Evolutionary conservation across 2,329 filamentous ascomycete genomes (phyloP).

Genomic region (Sporothrix dimorphospora): DNA sequence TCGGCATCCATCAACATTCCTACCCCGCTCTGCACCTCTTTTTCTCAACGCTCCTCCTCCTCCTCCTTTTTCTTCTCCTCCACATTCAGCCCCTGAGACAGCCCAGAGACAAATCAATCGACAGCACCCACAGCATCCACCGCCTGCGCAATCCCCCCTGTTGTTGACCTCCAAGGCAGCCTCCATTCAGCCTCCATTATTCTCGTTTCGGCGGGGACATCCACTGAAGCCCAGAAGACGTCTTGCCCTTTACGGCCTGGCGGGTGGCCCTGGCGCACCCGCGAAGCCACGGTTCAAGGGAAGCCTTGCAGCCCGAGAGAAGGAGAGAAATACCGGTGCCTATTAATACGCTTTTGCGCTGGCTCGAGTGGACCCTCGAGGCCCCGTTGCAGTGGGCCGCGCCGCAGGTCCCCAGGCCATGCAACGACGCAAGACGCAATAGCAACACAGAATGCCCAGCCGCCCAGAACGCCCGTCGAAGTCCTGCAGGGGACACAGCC

Average conservation of each 20-base stretch:
- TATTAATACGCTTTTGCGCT: conserved; percentile 1
- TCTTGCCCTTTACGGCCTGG: neutral
- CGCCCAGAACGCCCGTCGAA: neutral
- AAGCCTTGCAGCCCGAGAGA: conserved; percentile 9
- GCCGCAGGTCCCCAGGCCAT: neutral
- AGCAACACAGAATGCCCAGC: neutral
- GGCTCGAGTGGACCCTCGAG: neutral
- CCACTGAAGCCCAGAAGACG: neutral
- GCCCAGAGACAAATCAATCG: neutral
- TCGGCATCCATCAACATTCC: neutral
- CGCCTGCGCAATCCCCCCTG: neutral
- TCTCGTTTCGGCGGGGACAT: neutral
- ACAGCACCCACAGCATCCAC: neutral
- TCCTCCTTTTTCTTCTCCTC: neutral
- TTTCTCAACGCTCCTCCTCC: neutral
- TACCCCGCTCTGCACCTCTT: conserved; percentile 1
- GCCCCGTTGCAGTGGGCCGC: neutral
- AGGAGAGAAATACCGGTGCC: conserved; percentile 5
- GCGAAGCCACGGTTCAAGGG: neutral
- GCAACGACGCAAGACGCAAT: neutral
- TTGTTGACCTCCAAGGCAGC: conserved; percentile 14
- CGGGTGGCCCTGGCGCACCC: neutral
- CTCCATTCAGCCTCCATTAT: neutral
- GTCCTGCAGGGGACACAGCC: neutral
- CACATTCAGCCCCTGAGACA: conserved; percentile 5